Percentiles rank a stretch among this genome's conserved stretches.
These are phyloP conservation scores for Mortierella sp. DNA, from an alignment of 371 early-diverging fungal species.

Conservation along the genomic window DNA sequence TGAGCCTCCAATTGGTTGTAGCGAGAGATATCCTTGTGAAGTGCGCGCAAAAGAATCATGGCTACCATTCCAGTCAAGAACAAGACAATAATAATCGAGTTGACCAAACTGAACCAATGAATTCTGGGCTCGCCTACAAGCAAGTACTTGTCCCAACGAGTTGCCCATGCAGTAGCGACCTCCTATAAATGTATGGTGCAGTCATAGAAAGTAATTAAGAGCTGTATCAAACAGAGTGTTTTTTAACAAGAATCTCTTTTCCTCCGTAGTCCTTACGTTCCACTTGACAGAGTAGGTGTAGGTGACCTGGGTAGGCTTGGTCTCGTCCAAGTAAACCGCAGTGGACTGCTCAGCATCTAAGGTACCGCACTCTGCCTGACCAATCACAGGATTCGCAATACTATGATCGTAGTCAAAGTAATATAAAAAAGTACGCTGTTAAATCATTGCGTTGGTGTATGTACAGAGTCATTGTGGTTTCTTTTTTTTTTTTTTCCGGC, in stretches of 20 bases:
- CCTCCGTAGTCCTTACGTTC: conserved; percentile 63
- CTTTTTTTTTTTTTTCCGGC: too few species aligned
- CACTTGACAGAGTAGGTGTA: conserved; percentile 92
- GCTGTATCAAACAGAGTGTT: neutral
- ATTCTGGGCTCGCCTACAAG: conserved; percentile 88
- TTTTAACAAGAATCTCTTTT: too few species aligned
- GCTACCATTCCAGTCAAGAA: conserved; percentile 93
- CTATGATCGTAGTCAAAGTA: conserved; percentile 8
- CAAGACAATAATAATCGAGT: conserved; percentile 91
- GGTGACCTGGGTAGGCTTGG: conserved; percentile 65
- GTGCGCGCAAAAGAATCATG: conserved; percentile 84
- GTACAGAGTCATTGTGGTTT: too few species aligned
- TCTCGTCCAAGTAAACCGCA: conserved; percentile 67
- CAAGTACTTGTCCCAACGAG: conserved; percentile 95
- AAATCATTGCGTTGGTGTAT: neutral
- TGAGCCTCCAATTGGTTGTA: conserved; percentile 86
- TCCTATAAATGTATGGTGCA: conserved; percentile 38
- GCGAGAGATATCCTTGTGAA: conserved; percentile 89
- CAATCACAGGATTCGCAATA: conserved; percentile 30
- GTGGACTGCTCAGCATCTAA: conserved; percentile 25
- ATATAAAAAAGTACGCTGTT: too few species aligned
- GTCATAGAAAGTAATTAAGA: neutral
- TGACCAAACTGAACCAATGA: conserved; percentile 84
- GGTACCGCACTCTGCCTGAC: conserved; percentile 57
- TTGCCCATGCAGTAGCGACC: conserved; percentile 87